A percentile compares a stretch with the other conserved stretches of the same genome.
Conservation (phyloP, 2,329 filamentous ascomycete species). For the Pseudomassariella vexata region DNA sequence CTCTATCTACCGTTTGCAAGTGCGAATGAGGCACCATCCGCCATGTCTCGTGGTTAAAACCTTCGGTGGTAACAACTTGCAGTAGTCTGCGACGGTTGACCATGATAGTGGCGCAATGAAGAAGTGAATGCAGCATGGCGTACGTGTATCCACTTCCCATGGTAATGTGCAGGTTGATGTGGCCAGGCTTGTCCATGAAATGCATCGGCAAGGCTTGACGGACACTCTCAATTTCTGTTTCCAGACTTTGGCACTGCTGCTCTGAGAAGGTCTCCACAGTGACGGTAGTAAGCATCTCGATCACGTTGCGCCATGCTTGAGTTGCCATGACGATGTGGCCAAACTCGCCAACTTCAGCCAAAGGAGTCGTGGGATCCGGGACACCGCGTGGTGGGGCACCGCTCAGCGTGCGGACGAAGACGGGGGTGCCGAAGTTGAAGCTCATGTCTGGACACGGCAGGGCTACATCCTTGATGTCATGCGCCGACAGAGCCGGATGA, state of each 20-base stretch:
- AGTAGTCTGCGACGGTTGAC: constrained; percentile 54
- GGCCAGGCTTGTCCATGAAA: constrained; percentile 54
- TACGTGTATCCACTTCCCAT: constrained; percentile 60
- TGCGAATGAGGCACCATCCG: constrained; percentile 43
- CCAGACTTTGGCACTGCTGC: constrained; percentile 43
- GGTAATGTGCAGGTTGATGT: constrained; percentile 57
- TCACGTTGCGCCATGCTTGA: constrained; percentile 56
- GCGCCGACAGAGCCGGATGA: constrained; percentile 47
- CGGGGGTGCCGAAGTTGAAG: constrained; percentile 56
- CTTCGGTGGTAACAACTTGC: constrained; percentile 48
- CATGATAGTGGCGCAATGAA: constrained; percentile 56
- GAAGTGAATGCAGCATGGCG: constrained; percentile 56
- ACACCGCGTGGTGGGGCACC: constrained; percentile 31
- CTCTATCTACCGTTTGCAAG: constrained; percentile 45
- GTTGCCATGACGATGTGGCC: constrained; percentile 56
- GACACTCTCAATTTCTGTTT: constrained; percentile 49
- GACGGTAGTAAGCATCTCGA: constrained; percentile 54
- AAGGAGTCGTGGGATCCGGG: constrained; percentile 28
- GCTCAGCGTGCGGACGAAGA: constrained; percentile 50
- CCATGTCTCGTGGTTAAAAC: constrained; percentile 49
- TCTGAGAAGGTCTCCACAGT: constrained; percentile 48
- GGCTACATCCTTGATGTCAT: constrained; percentile 49
- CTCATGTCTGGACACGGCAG: constrained; percentile 57
- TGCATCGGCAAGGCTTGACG: constrained; percentile 51
- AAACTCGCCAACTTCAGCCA: constrained; percentile 54